A percentile compares a stretch with the other conserved stretches of the same genome.
Conservation (phyloP, 2,329 filamentous ascomycete species). For the Fusarium lyarnte region DNA sequence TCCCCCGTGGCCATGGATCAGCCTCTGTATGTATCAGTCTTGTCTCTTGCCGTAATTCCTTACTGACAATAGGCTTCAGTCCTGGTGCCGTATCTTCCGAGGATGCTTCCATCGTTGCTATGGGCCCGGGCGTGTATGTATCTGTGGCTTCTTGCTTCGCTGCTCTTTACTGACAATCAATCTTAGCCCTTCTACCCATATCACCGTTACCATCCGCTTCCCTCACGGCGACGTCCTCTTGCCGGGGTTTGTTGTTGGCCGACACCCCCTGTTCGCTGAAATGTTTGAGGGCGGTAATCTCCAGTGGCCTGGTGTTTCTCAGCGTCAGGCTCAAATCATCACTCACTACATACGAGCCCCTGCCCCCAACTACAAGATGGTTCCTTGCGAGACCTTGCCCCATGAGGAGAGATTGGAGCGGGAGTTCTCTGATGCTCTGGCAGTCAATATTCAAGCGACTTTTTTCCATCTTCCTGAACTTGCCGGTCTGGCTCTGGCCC, state of each 20-base stretch:
- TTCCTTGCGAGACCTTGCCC: neutral
- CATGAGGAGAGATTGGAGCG: neutral
- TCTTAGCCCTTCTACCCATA: neutral
- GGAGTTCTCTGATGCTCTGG: neutral
- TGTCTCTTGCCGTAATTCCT: too few relatives aligned
- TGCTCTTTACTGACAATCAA: neutral
- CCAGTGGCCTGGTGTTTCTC: neutral
- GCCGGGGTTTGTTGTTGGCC: neutral
- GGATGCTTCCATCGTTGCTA: neutral
- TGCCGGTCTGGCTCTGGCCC: neutral
- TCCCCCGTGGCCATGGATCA: accelerated
- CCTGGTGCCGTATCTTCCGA: neutral
- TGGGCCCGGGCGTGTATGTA: neutral
- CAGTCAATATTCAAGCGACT: neutral
- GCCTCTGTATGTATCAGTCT: neutral
- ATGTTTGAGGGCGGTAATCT: neutral
- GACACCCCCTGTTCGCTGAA: neutral
- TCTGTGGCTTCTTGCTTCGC: too few relatives aligned
- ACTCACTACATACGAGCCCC: neutral
- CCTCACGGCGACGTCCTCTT: neutral
- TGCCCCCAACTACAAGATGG: neutral
- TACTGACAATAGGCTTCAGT: neutral
- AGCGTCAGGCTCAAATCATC: neutral
- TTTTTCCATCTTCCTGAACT: neutral
- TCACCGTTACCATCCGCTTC: neutral